Evolutionary conservation across 495 filamentous ascomycete species (phyloP), one percentile per base, ranked within the genome.

Genomic region (Aspergillus steynii): DNA sequence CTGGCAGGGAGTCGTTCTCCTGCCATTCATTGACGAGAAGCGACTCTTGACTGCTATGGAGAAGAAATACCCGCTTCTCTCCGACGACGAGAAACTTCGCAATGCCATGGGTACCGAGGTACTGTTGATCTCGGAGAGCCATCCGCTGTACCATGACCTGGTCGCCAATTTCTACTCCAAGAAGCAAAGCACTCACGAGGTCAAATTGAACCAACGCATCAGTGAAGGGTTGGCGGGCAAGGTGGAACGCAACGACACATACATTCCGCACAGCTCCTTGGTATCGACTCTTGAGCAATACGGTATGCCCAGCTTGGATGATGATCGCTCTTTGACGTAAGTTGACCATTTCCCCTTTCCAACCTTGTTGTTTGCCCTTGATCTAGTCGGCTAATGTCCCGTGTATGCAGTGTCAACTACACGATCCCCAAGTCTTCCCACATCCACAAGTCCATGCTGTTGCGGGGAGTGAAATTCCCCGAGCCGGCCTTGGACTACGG

Each of bases 1-100:
- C 2, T 99, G 95, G 95, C 94, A 99, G 68, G 95, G 95, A 63
- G 92, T 98, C 48, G 91, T 90, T 27, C 77, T 98, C 31, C 84
- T 99, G 25, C 95, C 95, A 0, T 99, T 97, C 74, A 98, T 99
- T 65, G 93, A 99, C 71, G 95, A 95, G 76, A 88, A 88, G 55
- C 85, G 93, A 34, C 77, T 99, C 25, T 81, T 98, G 26, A 80
- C 83, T 27, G 95, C 96, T 5, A 93, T 97, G 85, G 78, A 85
- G 20, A 89, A 86, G 65, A 90, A 90, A 64, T 94, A 95, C 63
- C 91, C 88, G 54, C 76, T 90, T 7, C 79, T 99, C 9, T 88
- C 84, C 32, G 78, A 85, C 7, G 93, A 96, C 48, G 96, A 98
- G 69, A 77, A 78, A 26, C 79, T 82, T 28, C 87, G 95, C 29